phyloP scores from a whole-genome alignment of 257 asterid species.

The Scutellaria barbata region DNA sequence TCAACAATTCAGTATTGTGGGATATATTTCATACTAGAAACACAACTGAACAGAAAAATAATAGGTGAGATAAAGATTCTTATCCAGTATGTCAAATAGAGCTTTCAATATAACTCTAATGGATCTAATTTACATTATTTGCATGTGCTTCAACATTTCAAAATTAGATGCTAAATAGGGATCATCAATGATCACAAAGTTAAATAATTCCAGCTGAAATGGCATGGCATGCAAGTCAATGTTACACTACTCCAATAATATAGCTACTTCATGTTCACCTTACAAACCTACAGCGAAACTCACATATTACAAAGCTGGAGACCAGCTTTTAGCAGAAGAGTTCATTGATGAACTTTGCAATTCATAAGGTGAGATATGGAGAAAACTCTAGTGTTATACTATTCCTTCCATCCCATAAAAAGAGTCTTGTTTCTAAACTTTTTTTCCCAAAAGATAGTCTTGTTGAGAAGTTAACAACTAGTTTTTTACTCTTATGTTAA shows the following conservation, averaged over 20 bases:
- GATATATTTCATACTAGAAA: conserved; percentile 12
- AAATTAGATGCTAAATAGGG: neutral
- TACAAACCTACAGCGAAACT: neutral
- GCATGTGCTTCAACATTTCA: neutral
- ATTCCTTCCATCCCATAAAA: no score
- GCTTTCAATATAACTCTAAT: neutral
- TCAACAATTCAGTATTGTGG: conserved; percentile 14
- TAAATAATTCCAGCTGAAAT: conserved; percentile 3
- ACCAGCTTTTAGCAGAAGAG: conserved; percentile 7
- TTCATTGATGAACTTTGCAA: neutral
- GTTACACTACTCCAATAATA: neutral
- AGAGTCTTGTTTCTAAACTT: no score
- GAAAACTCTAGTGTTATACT: neutral
- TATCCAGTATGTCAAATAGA: neutral
- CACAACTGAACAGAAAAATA: neutral
- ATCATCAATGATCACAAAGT: neutral
- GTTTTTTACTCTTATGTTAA: no score
- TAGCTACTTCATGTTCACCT: neutral
- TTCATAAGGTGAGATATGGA: neutral
- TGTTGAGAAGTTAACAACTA: no score
- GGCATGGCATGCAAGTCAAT: neutral
- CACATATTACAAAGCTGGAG: conserved; percentile 6
- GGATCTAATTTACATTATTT: neutral
- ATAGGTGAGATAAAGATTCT: conserved; percentile 4
- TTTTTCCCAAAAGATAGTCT: no score